Percentiles rank a stretch among this genome's conserved stretches.
These are phyloP conservation scores for Cnidoscolus chayamansa DNA, from an alignment of 441 rosid genomes.

Conservation along the genomic window DNA sequence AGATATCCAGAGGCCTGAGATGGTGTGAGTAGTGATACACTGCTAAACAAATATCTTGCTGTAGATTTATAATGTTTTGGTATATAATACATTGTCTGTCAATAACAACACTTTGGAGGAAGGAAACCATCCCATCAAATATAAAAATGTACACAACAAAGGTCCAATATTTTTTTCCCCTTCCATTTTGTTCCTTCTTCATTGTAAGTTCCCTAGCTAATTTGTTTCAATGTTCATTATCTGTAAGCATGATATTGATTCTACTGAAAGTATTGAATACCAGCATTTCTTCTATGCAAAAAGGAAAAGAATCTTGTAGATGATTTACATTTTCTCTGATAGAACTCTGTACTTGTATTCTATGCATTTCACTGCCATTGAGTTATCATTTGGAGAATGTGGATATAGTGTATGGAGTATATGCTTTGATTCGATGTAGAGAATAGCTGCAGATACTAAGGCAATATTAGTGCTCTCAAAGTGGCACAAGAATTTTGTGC, in stretches of 20 bases:
- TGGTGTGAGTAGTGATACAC: slow-evolving; percentile 32
- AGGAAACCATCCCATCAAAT: slow-evolving; percentile 27
- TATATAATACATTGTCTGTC: slow-evolving; percentile 27
- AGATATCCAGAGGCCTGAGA: slow-evolving; percentile 35
- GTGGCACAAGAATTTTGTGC: too few relatives aligned
- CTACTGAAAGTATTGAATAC: slow-evolving; percentile 23
- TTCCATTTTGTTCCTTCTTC: slow-evolving; percentile 18
- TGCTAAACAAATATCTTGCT: slow-evolving; percentile 21
- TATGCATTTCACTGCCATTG: neutral
- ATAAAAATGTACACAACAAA: slow-evolving; percentile 44
- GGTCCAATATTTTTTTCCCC: slow-evolving; percentile 9
- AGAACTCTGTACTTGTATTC: neutral
- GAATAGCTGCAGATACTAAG: neutral
- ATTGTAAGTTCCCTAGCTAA: slow-evolving; percentile 26
- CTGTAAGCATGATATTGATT: slow-evolving; percentile 31
- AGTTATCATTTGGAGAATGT: neutral
- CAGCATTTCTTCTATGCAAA: slow-evolving; percentile 17
- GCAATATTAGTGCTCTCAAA: too few relatives aligned
- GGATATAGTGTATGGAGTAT: too few relatives aligned
- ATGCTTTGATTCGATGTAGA: neutral
- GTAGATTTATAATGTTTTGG: slow-evolving; percentile 29
- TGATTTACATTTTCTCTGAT: neutral
- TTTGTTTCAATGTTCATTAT: slow-evolving; percentile 29
- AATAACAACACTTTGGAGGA: slow-evolving; percentile 38
- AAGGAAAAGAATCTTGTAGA: neutral